Percentiles rank a stretch among this genome's conserved stretches.
Conservation (phyloP, 495 filamentous ascomycete genomes). For the Penicillium silybi region DNA sequence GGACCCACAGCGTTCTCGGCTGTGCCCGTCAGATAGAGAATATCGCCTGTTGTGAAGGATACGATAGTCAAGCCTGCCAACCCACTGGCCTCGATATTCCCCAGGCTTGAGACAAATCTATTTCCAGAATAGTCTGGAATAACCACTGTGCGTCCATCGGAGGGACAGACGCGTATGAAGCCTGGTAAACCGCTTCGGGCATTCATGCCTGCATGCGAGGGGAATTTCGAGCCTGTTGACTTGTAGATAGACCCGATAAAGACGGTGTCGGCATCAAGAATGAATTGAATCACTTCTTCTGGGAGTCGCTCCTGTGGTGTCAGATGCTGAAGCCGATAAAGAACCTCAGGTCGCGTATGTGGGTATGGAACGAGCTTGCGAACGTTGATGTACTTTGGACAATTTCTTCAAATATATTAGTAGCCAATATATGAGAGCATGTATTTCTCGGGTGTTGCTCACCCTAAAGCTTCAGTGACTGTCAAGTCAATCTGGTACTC, state of each 20-base stretch:
- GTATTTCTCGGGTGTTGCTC: not conserved
- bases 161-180: constrained; percentile 15
- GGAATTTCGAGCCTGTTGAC: not conserved
- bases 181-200: constrained; percentile 14
- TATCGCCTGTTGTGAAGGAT: constrained; percentile 14
- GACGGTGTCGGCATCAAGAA: constrained; percentile 10
- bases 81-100: constrained; percentile 15
- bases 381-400: constrained; percentile 22
- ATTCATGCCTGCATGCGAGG: constrained; percentile 19
- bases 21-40: constrained; percentile 15
- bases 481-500: constrained; percentile 6
- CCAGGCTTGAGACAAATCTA: constrained; percentile 14
- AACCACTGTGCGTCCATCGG: constrained; percentile 13
- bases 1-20: constrained; percentile 12
- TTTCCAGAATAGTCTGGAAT: constrained; percentile 21
- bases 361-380: constrained; percentile 11
- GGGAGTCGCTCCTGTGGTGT: constrained; percentile 1
- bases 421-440: too few relatives aligned
- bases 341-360: constrained; percentile 1
- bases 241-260: constrained; percentile 12
- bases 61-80: constrained; percentile 14
- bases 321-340: not conserved
- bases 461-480: constrained; percentile 14
- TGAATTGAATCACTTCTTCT: constrained; percentile 14
- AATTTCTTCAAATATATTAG: constrained; percentile 6